Evolutionary conservation across 2,329 filamentous ascomycete species (phyloP).

Genomic region (Acephala macrosclerotiorum): DNA sequence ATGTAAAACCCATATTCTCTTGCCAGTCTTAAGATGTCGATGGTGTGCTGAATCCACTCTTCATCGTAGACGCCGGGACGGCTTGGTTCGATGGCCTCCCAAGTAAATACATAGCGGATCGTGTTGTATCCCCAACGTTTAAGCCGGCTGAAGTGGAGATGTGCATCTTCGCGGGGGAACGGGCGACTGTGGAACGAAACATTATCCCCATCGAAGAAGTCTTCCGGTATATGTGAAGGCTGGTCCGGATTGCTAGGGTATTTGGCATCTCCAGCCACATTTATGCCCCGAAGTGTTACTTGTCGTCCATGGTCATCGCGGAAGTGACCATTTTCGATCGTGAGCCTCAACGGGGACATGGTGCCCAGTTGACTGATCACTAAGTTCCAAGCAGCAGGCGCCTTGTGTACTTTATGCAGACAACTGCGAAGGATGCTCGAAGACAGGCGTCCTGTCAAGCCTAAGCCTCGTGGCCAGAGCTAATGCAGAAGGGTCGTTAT

Average conservation of each 20-base stretch:
- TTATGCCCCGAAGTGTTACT: slow-evolving; percentile 91
- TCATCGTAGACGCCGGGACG: slow-evolving; percentile 95
- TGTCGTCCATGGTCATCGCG: slow-evolving; percentile 83
- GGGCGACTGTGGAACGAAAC: slow-evolving; percentile 89
- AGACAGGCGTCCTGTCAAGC: neutral
- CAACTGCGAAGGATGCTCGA: neutral
- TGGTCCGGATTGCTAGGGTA: slow-evolving; percentile 82
- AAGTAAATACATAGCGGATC: slow-evolving; percentile 96
- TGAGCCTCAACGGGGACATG: slow-evolving; percentile 80
- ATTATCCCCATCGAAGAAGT: slow-evolving; percentile 92
- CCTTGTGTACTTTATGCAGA: neutral
- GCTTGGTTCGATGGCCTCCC: slow-evolving; percentile 96
- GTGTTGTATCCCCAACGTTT: slow-evolving; percentile 95
- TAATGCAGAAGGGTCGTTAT: neutral
- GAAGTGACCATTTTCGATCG: slow-evolving; percentile 86
- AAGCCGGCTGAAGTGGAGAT: slow-evolving; percentile 84
- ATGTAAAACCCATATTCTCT: slow-evolving; percentile 94
- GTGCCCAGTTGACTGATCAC: neutral
- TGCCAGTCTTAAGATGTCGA: slow-evolving; percentile 81
- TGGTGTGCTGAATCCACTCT: slow-evolving; percentile 90
- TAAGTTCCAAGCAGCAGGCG: neutral
- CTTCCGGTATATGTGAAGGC: slow-evolving; percentile 77
- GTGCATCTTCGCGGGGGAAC: slow-evolving; percentile 83
- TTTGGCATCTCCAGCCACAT: slow-evolving; percentile 90
- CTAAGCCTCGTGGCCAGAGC: slow-evolving; percentile 6